Conservation (phyloP, 2,329 filamentous ascomycete genomes). For the Fusarium sp. region DNA sequence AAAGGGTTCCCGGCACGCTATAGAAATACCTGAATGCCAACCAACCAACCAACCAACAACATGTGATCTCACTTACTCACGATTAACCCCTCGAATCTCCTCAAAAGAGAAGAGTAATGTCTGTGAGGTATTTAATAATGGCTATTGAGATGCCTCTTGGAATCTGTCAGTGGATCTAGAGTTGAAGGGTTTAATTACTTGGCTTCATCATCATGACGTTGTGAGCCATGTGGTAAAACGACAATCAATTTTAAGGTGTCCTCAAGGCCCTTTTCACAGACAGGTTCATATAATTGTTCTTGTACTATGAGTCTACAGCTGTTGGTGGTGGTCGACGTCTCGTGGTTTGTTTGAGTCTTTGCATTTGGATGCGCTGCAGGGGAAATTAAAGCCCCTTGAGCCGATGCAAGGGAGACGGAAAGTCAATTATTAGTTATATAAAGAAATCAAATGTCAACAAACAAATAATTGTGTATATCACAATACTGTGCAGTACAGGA, state of each 20-base stretch:
- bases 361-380: slow-evolving; percentile 2
- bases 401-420: slow-evolving; percentile 24
- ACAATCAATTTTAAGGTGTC: not conserved
- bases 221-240: slow-evolving; percentile 12
- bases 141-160: not conserved
- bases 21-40: slow-evolving; percentile 6
- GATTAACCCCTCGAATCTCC: not conserved
- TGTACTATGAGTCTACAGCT: not conserved
- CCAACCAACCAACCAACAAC: slow-evolving; percentile 10
- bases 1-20: slow-evolving; percentile 13
- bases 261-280: not conserved
- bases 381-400: slow-evolving; percentile 26
- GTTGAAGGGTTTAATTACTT: slow-evolving; percentile 9
- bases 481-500: not conserved
- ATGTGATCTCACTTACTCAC: not conserved
- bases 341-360: not conserved
- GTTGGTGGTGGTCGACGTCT: not conserved
- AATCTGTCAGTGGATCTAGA: not conserved
- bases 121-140: not conserved
- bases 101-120: not conserved
- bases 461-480: not conserved
- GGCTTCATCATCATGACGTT: slow-evolving; percentile 31
- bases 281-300: not conserved
- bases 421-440: slow-evolving; percentile 14
- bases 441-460: not conserved